Base-by-base conservation (phyloP, 805 yeast species). In the Hanseniaspora guilliermondii region DNA sequence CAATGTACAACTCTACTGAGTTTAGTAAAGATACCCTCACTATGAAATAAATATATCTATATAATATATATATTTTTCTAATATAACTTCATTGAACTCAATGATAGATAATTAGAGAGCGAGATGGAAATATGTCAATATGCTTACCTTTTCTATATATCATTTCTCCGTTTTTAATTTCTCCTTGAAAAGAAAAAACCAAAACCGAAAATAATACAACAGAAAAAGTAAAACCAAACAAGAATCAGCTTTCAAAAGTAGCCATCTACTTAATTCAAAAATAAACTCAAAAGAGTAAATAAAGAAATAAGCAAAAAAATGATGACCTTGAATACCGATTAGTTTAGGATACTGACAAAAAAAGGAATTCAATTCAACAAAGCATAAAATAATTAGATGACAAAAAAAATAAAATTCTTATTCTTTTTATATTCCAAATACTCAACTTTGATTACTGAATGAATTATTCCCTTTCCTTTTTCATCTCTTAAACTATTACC, bases 51-150 rank as follows among this genome's bases (percentile, higher is more conserved):
- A 35, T 47, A 6, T 27, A 36, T 24, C 11, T 24, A 47, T n/a
- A 36, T 47, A 36, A 16, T 8, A 12, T n/a, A n/a, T n/a, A 47
- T 33, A 47, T 30, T 27, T n/a, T 47, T 47, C 41, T 47, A 47
- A 47, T 47, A 22, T 35, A 44, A 27, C 36, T 5, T 44, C 47
- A 44, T 44, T 44, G 47, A 21, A 44, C 47, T 44, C 47, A 44
- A 44, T 44, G 47, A 44, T 8, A 6, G 46, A 42, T 39, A 39
- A 39, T 39, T 39, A 39, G 42, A 39, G 42, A 39, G 27, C 42
- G 42, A 39, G 42, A 39, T 39, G n/a, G 21, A 22, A 39, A 39
- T 7, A 39, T 6, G 4, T 9, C n/a, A 39, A 17, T 22, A 49
- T 30, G 21, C 47, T 36, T 24, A 36, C 35, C 17, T 22, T 40